phyloP scores from a whole-genome alignment of 192 early-diverging fungal genomes.

The Backusella liffmaniae region DNA sequence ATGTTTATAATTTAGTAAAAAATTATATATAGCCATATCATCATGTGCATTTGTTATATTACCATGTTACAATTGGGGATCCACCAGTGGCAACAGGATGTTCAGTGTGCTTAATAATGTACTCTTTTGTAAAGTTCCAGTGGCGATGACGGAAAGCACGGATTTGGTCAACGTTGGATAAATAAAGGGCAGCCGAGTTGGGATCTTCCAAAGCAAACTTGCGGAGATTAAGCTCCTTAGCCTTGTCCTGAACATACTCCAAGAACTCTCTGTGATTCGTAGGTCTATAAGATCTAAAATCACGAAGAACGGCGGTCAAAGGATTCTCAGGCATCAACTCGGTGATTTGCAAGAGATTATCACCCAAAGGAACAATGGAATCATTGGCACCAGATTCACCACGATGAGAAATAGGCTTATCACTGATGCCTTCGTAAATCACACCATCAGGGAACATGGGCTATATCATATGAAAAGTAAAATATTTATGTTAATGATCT shows the following conservation, averaged over 20 bases:
- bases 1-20: constrained; percentile 18
- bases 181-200: constrained; percentile 67
- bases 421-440: constrained; percentile 72
- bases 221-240: constrained; percentile 50
- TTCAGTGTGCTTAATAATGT: constrained; percentile 74
- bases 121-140: constrained; percentile 88
- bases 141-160: constrained; percentile 83
- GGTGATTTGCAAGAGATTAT: constrained; percentile 84
- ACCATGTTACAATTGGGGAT: constrained; percentile 62
- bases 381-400: constrained; percentile 89
- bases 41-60: neutral
- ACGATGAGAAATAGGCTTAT: constrained; percentile 61
- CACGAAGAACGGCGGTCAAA: constrained; percentile 70
- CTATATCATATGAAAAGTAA: constrained; percentile 23
- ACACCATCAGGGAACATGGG: constrained; percentile 91
- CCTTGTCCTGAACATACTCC: constrained; percentile 58
- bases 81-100: constrained; percentile 78
- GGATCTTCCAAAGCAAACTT: constrained; percentile 60
- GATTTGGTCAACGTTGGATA: constrained; percentile 81
- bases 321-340: constrained; percentile 77
- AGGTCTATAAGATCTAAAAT: constrained; percentile 78
- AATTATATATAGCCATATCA: neutral
- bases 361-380: constrained; percentile 81
- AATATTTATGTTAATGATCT: neutral
- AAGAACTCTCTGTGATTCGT: constrained; percentile 80